Base-by-base conservation (phyloP, 805 yeast genomes). In the Metschnikowia koreensis region DNA sequence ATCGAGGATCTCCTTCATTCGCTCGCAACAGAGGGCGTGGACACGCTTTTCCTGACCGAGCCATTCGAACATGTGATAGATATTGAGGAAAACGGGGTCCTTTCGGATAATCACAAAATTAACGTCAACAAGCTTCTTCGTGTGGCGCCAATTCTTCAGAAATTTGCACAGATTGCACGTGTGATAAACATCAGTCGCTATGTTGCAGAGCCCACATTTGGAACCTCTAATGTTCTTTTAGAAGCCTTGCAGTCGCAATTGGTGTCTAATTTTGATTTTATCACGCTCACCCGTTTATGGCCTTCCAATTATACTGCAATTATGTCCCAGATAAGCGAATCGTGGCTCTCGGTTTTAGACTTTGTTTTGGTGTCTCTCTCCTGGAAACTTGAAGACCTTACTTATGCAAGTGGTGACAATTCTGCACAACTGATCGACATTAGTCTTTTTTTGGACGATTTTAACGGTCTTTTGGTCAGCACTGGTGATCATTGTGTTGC, bases 331-430 rank as follows among this genome's bases (percentile, higher is more conserved):
- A 48, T 62, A 28, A 54, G 51, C 8, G 50, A 45, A 4, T 53
- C 63, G 0, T 58, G 67, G 50, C 55, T 45, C 26, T 53, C 52
- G 4, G 46, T 69, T 1, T 53, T 68, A 31, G 69, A 68, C 34
- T 61, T 67, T n/a, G 42, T 66, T 1, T 56, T 71, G 29, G 51
- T 64, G 6, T 42, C 65, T 1, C 55, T 63, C 7, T 66, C 74
- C 4, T 68, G 75, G 74, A 69, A 67, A 48, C 60, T 73, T 15
- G 77, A 73, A 41, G 65, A 62, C 17, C 60, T 73, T 28, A 58
- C 70, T 6, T 57, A 59, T 15, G 60, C 61, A 8, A 50, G 50
- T n/a, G 57, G 54, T 26, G 65, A 62, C 42, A 53, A 53, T 16
- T 50, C 60, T 11, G 47, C 57, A 15, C 68, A 66, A 46, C 45